Evolutionary conservation across 176 grass and related monocot genomes (phyloP).

Genomic region (Tuctoria greenei): DNA sequence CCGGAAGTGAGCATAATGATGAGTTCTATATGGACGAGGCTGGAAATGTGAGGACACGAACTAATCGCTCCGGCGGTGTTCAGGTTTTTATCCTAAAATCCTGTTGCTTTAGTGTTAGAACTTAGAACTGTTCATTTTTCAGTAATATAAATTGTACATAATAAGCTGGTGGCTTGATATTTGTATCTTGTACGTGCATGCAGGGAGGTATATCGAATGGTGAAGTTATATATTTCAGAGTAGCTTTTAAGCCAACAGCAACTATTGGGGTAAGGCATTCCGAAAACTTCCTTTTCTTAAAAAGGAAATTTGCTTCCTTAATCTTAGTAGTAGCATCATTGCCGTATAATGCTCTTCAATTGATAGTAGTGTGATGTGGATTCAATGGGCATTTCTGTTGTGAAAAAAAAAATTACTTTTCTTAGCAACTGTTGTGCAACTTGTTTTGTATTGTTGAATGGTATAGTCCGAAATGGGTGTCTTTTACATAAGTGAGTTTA

Average conservation of each 20-base stretch:
- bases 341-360: background rate
- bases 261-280: slow-evolving; percentile 75
- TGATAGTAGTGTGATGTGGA: slow-evolving; percentile 5
- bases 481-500: background rate
- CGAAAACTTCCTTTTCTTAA: background rate
- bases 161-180: background rate
- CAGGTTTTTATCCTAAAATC: slow-evolving; percentile 61
- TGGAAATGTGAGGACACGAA: slow-evolving; percentile 80
- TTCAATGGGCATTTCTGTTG: background rate
- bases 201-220: slow-evolving; percentile 99
- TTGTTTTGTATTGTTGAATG: background rate
- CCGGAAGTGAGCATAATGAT: slow-evolving; percentile 99
- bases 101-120: slow-evolving; percentile 22
- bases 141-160: slow-evolving; percentile 4
- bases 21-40: slow-evolving; percentile 83
- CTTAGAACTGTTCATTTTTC: slow-evolving; percentile 6
- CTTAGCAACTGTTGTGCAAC: background rate
- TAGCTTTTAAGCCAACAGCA: slow-evolving; percentile 97
- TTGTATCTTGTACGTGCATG: slow-evolving; percentile 36
- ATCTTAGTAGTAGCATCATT: background rate
- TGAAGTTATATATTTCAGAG: slow-evolving; percentile 91
- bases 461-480: background rate
- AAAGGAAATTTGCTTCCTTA: slow-evolving; percentile 1
- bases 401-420: background rate
- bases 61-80: slow-evolving; percentile 92